These are phyloP conservation scores for Scopulariopsis brevicaulis DNA, from an alignment of 2,329 filamentous ascomycete genomes.

Conservation along the genomic window DNA sequence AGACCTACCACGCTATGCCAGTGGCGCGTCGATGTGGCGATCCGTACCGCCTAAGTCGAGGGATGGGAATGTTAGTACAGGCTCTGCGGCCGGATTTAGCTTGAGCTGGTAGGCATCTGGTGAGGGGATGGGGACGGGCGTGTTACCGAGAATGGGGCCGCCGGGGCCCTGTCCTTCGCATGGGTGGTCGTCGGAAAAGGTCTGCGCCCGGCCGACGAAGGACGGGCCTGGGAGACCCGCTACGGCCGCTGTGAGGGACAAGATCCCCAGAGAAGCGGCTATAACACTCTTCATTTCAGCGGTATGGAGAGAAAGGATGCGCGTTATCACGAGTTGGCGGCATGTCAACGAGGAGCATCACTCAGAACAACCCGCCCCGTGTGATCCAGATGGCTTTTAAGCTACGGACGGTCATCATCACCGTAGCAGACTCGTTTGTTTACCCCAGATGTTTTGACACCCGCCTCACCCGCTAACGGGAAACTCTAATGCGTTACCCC, in stretches of 20 bases:
- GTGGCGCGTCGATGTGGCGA: conserved; percentile 45
- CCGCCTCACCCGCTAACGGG: no score
- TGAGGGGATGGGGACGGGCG: neutral
- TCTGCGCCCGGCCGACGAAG: conserved; percentile 6
- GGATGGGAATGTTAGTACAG: neutral
- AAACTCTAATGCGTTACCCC: no score
- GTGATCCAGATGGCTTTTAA: no score
- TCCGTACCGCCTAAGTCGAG: conserved; percentile 49
- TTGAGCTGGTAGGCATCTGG: neutral
- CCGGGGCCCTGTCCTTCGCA: conserved; percentile 46
- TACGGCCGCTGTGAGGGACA: neutral
- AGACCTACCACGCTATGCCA: conserved; percentile 53
- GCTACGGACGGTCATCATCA: no score
- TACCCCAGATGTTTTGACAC: no score
- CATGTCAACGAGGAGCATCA: no score
- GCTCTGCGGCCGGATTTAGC: neutral
- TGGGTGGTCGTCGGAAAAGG: conserved; percentile 40
- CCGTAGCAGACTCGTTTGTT: no score
- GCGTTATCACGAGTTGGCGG: no score
- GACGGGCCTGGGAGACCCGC: neutral
- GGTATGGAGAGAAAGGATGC: neutral
- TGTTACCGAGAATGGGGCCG: conserved; percentile 43
- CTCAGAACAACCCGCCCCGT: no score
- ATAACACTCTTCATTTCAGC: neutral
- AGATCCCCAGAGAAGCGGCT: neutral